These are phyloP conservation scores for Candida ovalis DNA, from an alignment of 805 yeast species.

Conservation along the genomic window DNA sequence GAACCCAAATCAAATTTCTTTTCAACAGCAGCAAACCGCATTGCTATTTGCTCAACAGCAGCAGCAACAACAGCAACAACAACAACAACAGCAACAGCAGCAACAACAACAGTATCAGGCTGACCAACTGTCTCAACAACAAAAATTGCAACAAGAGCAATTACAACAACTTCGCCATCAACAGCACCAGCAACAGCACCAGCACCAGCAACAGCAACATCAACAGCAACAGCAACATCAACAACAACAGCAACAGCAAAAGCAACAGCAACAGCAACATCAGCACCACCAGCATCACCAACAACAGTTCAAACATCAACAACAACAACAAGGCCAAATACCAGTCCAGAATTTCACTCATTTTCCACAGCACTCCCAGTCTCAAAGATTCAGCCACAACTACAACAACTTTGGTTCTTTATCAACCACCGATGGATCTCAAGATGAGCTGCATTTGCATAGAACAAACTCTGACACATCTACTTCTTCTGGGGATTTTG, in stretches of 20 bases:
- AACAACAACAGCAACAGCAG: conserved; percentile 63
- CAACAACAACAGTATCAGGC: conserved; percentile 2
- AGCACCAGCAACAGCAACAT: background rate
- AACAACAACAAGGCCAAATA: conserved; percentile 8
- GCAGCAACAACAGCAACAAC: conserved; percentile 50
- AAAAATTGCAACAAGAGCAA: conserved; percentile 6
- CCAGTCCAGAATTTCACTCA: background rate
- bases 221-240: conserved; percentile 13
- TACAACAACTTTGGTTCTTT: conserved; percentile 24
- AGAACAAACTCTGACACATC: conserved; percentile 28
- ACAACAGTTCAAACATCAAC: conserved; percentile 19
- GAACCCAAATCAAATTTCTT: conserved; percentile 2
- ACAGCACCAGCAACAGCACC: conserved; percentile 6
- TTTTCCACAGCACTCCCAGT: conserved; percentile 13
- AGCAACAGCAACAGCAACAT: conserved; percentile 7
- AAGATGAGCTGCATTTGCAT: conserved; percentile 23
- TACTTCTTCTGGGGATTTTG: conserved; percentile 21
- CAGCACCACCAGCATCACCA: conserved; percentile 11
- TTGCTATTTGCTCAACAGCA: conserved; percentile 10
- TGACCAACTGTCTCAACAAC: conserved; percentile 6
- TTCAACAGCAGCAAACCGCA: conserved; percentile 9
- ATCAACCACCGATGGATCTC: conserved; percentile 28
- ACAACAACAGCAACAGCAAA: conserved; percentile 13
- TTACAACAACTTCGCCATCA: conserved; percentile 11
- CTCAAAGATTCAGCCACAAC: conserved; percentile 15